Base-by-base conservation (phyloP, 140 eudicot species). In the Ambrosia hybrid region DNA sequence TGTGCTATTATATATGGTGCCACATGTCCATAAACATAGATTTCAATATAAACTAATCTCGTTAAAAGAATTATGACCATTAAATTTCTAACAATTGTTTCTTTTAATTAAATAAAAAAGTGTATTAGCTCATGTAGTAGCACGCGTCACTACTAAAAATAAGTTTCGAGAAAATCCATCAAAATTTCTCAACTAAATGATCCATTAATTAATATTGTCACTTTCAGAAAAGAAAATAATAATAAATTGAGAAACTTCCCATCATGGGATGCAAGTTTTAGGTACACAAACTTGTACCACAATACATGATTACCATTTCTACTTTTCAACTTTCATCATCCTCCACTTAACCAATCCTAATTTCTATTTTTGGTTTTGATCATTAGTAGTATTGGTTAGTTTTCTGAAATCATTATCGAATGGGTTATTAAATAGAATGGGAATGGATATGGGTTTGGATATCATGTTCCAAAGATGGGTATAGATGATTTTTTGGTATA, bases 221-320 rank as follows among this genome's bases (percentile, higher is more conserved):
- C 77, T 63, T 78, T 71, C 67, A 6, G 46, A 41, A 41, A 41
- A 41, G 8, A 41, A 3, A 21, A 37, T 74, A 51, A 64, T 6
- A 69, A 36, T 39, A 41, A 43, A 30, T 17, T 63, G 33, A 56
- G 43, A 67, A 53, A 71, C 61, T 52, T 77, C 76, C 81, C 72
- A 70, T 70, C 72, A 70, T 70, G 71, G 77, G 77, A 70, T 62
- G 49, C 61, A 62, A 57, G 70, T 76, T 15, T 67, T 76, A 17
- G 74, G 80, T 76, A 75, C 68, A 67, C 68, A n/a, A 66, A 66
- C 68, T 75, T 66, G 73, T 67, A 75, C 73, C 79, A 45, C 60
- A 30, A 73, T 46, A 61, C 70, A 72, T 41, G 46, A 41, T 26
- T 46, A 69, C 37, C 63, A 57, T 53, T 21, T 36, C 30, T 41